Conservation (phyloP, 495 filamentous ascomycete species). For the Daldinia caldariorum region DNA sequence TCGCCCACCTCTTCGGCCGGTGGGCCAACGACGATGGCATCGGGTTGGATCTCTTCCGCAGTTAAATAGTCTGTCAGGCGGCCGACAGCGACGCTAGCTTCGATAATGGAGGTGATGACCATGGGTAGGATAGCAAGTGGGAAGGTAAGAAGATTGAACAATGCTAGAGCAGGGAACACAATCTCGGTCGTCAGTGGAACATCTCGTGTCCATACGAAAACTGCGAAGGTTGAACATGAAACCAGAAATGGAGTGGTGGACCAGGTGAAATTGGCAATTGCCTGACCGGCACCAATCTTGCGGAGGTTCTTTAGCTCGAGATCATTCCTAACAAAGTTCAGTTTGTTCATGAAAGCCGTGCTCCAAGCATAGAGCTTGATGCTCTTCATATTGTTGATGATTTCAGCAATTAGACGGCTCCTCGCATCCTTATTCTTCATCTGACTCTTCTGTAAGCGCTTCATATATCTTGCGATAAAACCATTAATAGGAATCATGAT, state of each 20-base stretch:
- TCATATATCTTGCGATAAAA: constrained; percentile 91
- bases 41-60: constrained; percentile 88
- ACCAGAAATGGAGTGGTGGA: constrained; percentile 99
- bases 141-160: constrained; percentile 95
- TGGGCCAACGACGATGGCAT: constrained; percentile 77
- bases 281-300: constrained; percentile 93
- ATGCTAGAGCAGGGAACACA: constrained; percentile 88
- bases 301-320: constrained; percentile 93
- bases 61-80: constrained; percentile 86
- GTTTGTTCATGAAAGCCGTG: constrained; percentile 94
- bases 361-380: constrained; percentile 99
- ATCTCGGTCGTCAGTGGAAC: constrained; percentile 89
- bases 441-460: constrained; percentile 90
- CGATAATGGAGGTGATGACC: constrained; percentile 96
- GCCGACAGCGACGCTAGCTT: constrained; percentile 90
- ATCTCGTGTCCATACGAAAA: constrained; percentile 86
- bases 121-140: constrained; percentile 94
- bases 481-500: constrained; percentile 98
- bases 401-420: constrained; percentile 94
- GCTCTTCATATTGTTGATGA: constrained; percentile 98
- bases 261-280: constrained; percentile 98
- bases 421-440: constrained; percentile 99
- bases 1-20: constrained; percentile 78
- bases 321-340: constrained; percentile 94
- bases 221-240: constrained; percentile 94